Percentiles rank a stretch among this genome's conserved stretches.
These are phyloP conservation scores for Lyophyllum decastes DNA, from an alignment of 768 basidiomycete species.

Conservation along the genomic window DNA sequence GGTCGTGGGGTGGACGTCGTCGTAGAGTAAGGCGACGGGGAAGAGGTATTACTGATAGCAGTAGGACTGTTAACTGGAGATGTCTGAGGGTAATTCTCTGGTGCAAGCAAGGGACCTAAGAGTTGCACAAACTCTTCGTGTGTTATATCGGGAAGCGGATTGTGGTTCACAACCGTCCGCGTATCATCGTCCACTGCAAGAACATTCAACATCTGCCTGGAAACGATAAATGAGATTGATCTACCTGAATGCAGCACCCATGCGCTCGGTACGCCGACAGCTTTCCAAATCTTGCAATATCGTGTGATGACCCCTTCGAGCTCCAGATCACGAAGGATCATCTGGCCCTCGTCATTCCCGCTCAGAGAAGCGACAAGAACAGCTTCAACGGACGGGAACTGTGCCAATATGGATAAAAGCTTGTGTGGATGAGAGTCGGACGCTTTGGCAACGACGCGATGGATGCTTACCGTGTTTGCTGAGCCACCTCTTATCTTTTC, in stretches of 20 bases:
- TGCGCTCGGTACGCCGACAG: conserved; percentile 73
- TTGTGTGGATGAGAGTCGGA: conserved; percentile 17
- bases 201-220: background rate
- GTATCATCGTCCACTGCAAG: conserved; percentile 53
- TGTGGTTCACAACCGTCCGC: conserved; percentile 81
- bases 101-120: conserved; percentile 78
- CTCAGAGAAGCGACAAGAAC: conserved; percentile 75
- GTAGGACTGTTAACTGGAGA: conserved; percentile 29
- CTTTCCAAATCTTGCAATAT: conserved; percentile 74
- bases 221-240: conserved; percentile 9
- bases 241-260: conserved; percentile 79
- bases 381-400: conserved; percentile 66
- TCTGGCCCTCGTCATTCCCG: conserved; percentile 67
- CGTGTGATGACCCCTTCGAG: conserved; percentile 66
- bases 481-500: conserved; percentile 69
- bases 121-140: conserved; percentile 85
- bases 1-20: conserved; percentile 34
- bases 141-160: conserved; percentile 82
- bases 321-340: conserved; percentile 66
- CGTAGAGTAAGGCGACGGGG: conserved; percentile 35
- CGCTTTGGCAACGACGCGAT: background rate
- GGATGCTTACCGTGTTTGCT: conserved; percentile 50
- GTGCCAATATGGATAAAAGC: conserved; percentile 70
- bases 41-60: conserved; percentile 28
- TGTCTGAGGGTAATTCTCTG: conserved; percentile 67